Conservation (phyloP, 352 stramenopile genomes). For the Phytopythium litorale region DNA sequence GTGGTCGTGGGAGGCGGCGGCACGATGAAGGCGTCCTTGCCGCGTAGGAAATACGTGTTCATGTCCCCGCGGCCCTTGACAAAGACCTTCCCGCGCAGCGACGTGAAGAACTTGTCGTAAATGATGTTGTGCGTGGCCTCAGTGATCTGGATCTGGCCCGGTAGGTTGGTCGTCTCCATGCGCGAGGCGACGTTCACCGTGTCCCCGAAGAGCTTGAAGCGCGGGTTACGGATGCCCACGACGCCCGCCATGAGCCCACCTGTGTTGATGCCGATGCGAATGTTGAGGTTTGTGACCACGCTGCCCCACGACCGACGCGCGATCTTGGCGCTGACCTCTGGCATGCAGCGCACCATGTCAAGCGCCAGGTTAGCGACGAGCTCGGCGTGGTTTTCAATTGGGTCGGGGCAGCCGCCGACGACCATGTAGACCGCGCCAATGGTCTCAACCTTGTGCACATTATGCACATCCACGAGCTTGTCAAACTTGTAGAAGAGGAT, state of each 20-base stretch:
- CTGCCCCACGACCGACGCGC: conserved; percentile 61
- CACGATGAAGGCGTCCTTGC: conserved; percentile 55
- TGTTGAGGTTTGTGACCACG: conserved; percentile 75
- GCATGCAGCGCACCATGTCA: conserved; percentile 77
- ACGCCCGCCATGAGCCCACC: conserved; percentile 83
- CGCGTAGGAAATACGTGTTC: conserved; percentile 78
- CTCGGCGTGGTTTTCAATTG: conserved; percentile 69
- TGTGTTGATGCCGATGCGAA: conserved; percentile 85
- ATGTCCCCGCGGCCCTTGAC: conserved; percentile 82
- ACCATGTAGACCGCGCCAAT: conserved; percentile 91
- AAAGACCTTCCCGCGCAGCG: conserved; percentile 69
- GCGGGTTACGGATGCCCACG: conserved; percentile 77
- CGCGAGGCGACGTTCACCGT: conserved; percentile 84
- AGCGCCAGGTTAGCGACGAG: conserved; percentile 78
- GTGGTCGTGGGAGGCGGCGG: conserved; percentile 26
- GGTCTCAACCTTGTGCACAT: conserved; percentile 91
- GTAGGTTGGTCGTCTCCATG: conserved; percentile 83
- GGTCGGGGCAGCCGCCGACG: conserved; percentile 71
- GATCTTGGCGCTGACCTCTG: conserved; percentile 69
- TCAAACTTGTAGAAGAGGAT: conserved; percentile 90
- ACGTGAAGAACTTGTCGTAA: conserved; percentile 65
- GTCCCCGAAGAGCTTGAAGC: conserved; percentile 88
- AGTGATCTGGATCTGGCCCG: conserved; percentile 80
- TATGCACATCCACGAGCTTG: conserved; percentile 79
- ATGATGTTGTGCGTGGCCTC: conserved; percentile 62